Conservation (phyloP, 805 yeast genomes). For the Yamadazyma ubonensis region DNA sequence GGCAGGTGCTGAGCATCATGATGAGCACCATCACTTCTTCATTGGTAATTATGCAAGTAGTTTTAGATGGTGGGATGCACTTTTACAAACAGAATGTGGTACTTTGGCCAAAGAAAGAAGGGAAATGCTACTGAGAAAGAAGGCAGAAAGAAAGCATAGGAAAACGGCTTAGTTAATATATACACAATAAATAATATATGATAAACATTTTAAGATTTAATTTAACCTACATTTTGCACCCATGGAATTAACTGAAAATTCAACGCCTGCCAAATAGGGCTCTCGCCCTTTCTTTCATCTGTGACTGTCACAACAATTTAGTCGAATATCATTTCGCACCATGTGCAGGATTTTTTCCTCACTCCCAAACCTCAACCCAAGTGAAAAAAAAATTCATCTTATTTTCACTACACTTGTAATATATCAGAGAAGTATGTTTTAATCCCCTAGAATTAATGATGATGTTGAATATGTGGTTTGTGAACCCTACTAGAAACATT, state of each 20-base stretch:
- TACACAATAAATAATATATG: neutral
- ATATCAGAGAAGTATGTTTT: constrained; percentile 14
- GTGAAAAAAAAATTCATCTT: constrained; percentile 15
- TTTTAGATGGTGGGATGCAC: constrained; percentile 94
- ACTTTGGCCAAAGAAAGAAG: constrained; percentile 73
- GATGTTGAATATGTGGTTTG: constrained; percentile 1
- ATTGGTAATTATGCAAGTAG: constrained; percentile 93
- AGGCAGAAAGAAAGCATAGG: constrained; percentile 40
- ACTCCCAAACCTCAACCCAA: constrained; percentile 8
- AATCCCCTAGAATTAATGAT: constrained; percentile 1
- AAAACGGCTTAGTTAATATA: constrained; percentile 18
- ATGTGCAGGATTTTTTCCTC: constrained; percentile 10
- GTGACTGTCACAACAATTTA: constrained; percentile 5
- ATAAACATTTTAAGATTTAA: neutral
- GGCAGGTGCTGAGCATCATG: constrained; percentile 99
- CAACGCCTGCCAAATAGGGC: constrained; percentile 6
- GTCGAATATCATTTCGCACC: neutral
- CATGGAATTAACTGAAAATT: neutral
- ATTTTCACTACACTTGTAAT: constrained; percentile 14
- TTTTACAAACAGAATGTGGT: constrained; percentile 88
- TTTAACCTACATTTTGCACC: too few relatives aligned
- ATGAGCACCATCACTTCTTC: constrained; percentile 93
- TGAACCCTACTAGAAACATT: neutral
- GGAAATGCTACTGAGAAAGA: constrained; percentile 59
- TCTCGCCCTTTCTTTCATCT: constrained; percentile 2